Evolutionary conservation across 1,284 basidiomycete species (phyloP).

Genomic region (Sporisorium reilianum): DNA sequence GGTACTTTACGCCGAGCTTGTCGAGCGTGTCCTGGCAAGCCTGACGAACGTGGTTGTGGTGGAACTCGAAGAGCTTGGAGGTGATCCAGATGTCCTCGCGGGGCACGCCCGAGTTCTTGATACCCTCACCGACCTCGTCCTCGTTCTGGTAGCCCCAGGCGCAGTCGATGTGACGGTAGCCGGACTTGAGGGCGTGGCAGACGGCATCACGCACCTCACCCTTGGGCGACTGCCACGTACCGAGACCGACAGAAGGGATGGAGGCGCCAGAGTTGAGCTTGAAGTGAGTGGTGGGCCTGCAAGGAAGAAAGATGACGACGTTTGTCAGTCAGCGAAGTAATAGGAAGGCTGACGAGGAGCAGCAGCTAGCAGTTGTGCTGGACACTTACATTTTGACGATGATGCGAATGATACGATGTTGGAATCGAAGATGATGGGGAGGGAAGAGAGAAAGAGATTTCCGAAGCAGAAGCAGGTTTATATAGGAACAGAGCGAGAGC

Average conservation of each 20-base stretch:
- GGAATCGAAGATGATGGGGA: no score
- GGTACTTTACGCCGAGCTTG: conserved; percentile 79
- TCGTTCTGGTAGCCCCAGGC: conserved; percentile 75
- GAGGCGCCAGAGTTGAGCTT: conserved; percentile 58
- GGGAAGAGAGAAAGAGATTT: conserved; percentile 3
- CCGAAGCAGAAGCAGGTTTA: conserved; percentile 21
- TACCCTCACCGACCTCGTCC: conserved; percentile 85
- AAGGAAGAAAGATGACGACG: not conserved
- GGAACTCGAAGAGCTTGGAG: conserved; percentile 81
- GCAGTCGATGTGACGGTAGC: conserved; percentile 63
- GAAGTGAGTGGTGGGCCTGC: conserved; percentile 46
- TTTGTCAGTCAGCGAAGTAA: not conserved
- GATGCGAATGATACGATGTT: not conserved
- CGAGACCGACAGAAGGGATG: conserved; percentile 58
- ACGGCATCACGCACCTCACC: conserved; percentile 73
- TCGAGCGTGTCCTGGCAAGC: conserved; percentile 82
- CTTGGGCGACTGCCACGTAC: conserved; percentile 57
- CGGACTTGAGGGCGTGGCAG: conserved; percentile 60
- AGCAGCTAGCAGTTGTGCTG: not conserved
- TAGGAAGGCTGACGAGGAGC: not conserved
- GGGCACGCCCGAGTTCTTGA: conserved; percentile 78
- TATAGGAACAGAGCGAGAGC: conserved; percentile 19
- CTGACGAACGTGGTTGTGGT: conserved; percentile 70
- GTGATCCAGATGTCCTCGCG: conserved; percentile 86
- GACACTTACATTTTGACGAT: conserved; percentile 32